Percentiles rank a stretch among this genome's conserved stretches.
These are phyloP conservation scores for Puccinia horiana DNA, from an alignment of 1,284 basidiomycete species.

Conservation along the genomic window DNA sequence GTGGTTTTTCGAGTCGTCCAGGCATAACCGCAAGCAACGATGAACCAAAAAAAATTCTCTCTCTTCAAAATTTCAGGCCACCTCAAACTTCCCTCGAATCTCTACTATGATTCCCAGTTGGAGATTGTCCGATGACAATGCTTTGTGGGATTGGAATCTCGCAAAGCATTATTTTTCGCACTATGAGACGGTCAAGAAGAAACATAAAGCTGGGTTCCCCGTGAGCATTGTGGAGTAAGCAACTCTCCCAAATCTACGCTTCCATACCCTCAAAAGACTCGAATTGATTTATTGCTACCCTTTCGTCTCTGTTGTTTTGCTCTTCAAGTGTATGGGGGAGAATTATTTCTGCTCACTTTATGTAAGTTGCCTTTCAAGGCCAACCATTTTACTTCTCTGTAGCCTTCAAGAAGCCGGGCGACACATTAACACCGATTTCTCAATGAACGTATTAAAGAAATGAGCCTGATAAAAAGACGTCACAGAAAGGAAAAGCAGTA, in stretches of 20 bases:
- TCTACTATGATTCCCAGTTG: conserved; percentile 13
- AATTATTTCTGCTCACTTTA: conserved; percentile 42
- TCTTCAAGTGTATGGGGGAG: conserved; percentile 42
- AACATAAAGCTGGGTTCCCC: conserved; percentile 41
- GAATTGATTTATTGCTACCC: background rate
- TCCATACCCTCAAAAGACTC: background rate
- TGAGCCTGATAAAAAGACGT: conserved; percentile 4
- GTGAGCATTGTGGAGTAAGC: conserved; percentile 43
- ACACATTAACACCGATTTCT: background rate
- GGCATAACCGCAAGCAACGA: background rate
- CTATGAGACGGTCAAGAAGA: conserved; percentile 21
- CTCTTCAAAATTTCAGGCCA: conserved; percentile 11
- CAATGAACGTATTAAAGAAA: background rate
- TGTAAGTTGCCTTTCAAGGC: conserved; percentile 26
- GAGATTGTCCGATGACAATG: conserved; percentile 30
- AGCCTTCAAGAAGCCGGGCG: background rate
- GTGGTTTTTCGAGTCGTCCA: background rate
- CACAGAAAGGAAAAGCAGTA: conserved; percentile 22
- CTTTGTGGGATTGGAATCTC: conserved; percentile 45
- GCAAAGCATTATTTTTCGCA: conserved; percentile 30
- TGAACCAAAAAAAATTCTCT: background rate
- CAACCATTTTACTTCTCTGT: background rate
- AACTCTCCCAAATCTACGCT: background rate
- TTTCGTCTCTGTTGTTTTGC: background rate
- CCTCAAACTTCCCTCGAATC: conserved; percentile 42